Evolutionary conservation across 768 basidiomycete species (phyloP), one percentile per base, ranked within the genome.

Genomic region (Exidia glandulosa): DNA sequence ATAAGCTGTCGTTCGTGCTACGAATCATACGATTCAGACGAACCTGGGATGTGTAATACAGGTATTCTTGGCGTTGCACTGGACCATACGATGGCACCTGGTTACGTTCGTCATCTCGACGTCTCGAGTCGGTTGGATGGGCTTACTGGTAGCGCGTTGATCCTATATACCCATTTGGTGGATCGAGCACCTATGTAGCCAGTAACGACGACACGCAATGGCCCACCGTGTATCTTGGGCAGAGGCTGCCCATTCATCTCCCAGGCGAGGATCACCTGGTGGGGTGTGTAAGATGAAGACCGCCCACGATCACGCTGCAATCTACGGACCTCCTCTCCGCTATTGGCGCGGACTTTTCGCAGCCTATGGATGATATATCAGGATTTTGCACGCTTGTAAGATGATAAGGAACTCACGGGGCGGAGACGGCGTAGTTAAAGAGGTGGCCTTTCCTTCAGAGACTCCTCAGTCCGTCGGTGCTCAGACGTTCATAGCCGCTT

Each of bases 171-270:
- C 81, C 81, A 81, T 64, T 83, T 83, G 66, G 73, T 70, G 59
- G 77, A 78, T 34, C 81, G 71, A 6, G 81, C 81, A 29, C 81
- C 80, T 48, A 81, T 83, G 66, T 80, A 78, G 16, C 81, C 81
- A 0, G 79, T 68, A 5, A 81, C 75, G 58, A 83, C 77, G 14
- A 78, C 66, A 25, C 80, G 77, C 34, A 82, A 71, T 0, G 81
- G 81, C 29, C 67, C 74, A 29, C 81, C 80, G 59, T 82, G 81
- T 4, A 76, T 76, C 67, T 78, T 79, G 31, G 79, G 77, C 31
- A 81, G 69, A 1, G 75, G 76, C 64, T 75, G 65, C 7, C 77
- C 75, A 62, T 77, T 78, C 77, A 80, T 76, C 69, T 82, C 79
- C 75, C 77, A 81, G 1, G 80, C 79, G 52, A 81, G 75, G 57